Evolutionary conservation across 106 monocot species (phyloP), one percentile per base, ranked within the genome.

Genomic region (Narthecium ossifragum): DNA sequence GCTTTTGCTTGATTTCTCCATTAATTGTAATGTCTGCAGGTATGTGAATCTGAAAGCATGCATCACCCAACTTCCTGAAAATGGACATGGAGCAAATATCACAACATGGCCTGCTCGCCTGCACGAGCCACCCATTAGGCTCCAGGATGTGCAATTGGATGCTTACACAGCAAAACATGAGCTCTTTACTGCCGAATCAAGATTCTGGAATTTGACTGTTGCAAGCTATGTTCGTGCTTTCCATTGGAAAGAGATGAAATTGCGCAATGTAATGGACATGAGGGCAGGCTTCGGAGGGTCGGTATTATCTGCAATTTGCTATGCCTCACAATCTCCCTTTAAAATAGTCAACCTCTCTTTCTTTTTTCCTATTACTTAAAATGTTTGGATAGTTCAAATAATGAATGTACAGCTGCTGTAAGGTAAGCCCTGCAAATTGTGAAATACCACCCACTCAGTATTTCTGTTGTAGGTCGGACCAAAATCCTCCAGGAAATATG

Each of bases 261-360:
- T 93, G 37, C 75, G 93, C 24, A 93, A 93, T 78, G 76, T 93
- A 41, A 79, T 93, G 93, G 93, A 93, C 57, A 93, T 93, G 93
- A 78, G 85, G 54, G 93, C 93, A 75, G 85, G 85, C 59, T 83
- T 82, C 83, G 93, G 93, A 74, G 93, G 93, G 93, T 93, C 79
- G 39, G 21, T n/a, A 9, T 46, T 43, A 13, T n/a, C n/a, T n/a
- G n/a, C n/a, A n/a, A n/a, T n/a, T n/a, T n/a, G n/a, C n/a, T n/a
- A n/a, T n/a, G n/a, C n/a, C n/a, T n/a, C n/a, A n/a, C n/a, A n/a
- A n/a, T n/a, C n/a, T n/a, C n/a, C n/a, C n/a, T n/a, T n/a, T n/a
- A n/a, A n/a, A n/a, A n/a, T n/a, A n/a, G n/a, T n/a, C n/a, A n/a
- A n/a, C n/a, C n/a, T n/a, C n/a, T n/a, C n/a, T n/a, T n/a, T n/a